Evolutionary conservation across 192 early-diverging fungal species (phyloP), one percentile per base, ranked within the genome.

Genomic region (Allomyces javanicus): DNA sequence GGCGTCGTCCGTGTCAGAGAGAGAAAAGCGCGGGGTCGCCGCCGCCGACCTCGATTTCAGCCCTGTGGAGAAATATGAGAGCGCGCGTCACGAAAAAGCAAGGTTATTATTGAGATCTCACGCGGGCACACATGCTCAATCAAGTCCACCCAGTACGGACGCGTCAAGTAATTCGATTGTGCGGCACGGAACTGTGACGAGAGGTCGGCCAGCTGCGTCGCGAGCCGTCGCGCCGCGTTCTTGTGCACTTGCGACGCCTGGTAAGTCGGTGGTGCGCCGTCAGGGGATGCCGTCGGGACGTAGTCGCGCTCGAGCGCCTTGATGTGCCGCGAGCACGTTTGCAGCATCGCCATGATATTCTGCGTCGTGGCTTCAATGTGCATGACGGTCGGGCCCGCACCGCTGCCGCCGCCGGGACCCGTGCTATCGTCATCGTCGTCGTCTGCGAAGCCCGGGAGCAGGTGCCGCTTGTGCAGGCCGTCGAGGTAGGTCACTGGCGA

Each of bases 391-490:
- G 33, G 33, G 33, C 33, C 33, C 7, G 4, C 33, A 40, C 33
- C 7, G 33, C 4, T 9, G 33, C 33, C 33, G 33, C 33, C 33
- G 33, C 33, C 33, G 33, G 33, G 33, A 0, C 33, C 33, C 33
- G 33, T 40, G 33, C 33, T 76, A 70, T 91, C 87, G 70, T 91
- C 89, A 3, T 72, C 79, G 0, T 81, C 74, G 23, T 85, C 81
- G 75, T 98, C 94, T 66, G 94, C 91, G 67, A 98, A 98, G 33
- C 94, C 94, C 22, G 95, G 95, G 64, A 96, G 70, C 21, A 94
- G 72, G 71, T 93, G 89, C 67, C 87, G 87, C 68, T 86, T 88
- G 74, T 98, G 92, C 76, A 93, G 81, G 9, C 64, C 75, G 40
- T 92, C 86, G 10, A 97, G 80, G 24, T 78, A 79, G 67, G 75